Evolutionary conservation across 2,329 filamentous ascomycete genomes (phyloP).

Genomic region (Trichoderma sp.): DNA sequence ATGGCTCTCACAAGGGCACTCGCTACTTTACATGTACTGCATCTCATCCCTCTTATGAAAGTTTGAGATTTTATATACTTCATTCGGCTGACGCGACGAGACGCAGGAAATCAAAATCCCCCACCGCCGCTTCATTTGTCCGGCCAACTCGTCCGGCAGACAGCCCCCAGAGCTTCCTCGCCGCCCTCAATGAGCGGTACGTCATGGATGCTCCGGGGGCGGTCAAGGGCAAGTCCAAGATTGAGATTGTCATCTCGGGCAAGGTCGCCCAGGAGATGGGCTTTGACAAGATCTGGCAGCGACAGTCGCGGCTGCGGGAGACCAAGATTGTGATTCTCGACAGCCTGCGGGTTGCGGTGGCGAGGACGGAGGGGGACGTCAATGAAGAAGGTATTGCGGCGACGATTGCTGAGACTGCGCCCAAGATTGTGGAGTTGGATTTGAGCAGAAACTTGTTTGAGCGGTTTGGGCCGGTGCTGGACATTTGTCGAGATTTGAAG

Average conservation of each 20-base stretch:
- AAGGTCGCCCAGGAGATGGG: conserved; percentile 94
- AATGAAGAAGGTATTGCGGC: conserved; percentile 32
- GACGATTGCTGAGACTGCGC: conserved; percentile 55
- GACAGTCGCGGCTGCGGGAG: conserved; percentile 76
- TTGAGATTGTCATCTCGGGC: conserved; percentile 66
- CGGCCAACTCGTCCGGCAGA: conserved; percentile 74
- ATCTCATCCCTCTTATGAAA: neutral
- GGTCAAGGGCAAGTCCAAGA: conserved; percentile 39
- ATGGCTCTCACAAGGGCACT: conserved; percentile 76
- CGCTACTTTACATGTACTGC: conserved; percentile 78
- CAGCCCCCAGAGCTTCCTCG: conserved; percentile 68
- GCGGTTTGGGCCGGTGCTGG: conserved; percentile 63
- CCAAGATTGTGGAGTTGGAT: conserved; percentile 75
- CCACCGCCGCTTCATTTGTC: conserved; percentile 83
- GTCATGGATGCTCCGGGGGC: conserved; percentile 54
- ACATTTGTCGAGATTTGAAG: conserved; percentile 71
- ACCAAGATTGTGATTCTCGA: conserved; percentile 83
- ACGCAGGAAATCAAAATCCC: conserved; percentile 59
- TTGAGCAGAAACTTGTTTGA: conserved; percentile 82
- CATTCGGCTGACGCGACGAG: neutral
- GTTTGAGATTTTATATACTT: neutral
- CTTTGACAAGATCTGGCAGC: conserved; percentile 85
- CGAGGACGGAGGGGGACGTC: conserved; percentile 35
- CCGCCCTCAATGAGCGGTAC: conserved; percentile 83
- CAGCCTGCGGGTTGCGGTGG: conserved; percentile 61